Evolutionary conservation across 2,329 filamentous ascomycete species (phyloP).

Genomic region (Penicillium crustosum): DNA sequence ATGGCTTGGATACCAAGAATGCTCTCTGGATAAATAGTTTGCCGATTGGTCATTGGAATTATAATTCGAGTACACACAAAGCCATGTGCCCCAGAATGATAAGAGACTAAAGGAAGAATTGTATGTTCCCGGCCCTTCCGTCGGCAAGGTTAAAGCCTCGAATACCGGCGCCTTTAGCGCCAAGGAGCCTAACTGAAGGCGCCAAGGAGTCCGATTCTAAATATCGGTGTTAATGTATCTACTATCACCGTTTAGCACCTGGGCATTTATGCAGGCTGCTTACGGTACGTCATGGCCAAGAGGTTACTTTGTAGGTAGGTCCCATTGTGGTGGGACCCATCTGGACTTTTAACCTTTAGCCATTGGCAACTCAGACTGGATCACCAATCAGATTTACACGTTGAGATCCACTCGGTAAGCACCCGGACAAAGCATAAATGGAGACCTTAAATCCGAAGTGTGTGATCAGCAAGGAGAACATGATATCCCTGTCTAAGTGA

Average conservation of each 20-base stretch:
- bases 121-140: neutral
- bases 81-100: neutral
- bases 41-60: neutral
- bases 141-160: neutral
- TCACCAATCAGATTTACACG: neutral
- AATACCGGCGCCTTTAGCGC: neutral
- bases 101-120: neutral
- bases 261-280: constrained; percentile 1
- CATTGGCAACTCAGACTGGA: neutral
- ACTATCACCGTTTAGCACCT: neutral
- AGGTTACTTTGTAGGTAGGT: neutral
- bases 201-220: neutral
- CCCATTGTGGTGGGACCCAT: neutral
- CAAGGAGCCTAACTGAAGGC: neutral
- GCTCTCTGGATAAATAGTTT: neutral
- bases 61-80: neutral
- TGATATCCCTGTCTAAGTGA: neutral
- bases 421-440: neutral
- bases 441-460: neutral
- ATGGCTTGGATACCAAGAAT: neutral
- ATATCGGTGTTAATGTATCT: neutral
- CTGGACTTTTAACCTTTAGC: neutral
- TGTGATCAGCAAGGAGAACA: neutral
- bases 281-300: constrained; percentile 6
- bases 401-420: neutral